These are phyloP conservation scores for Acacia confusa DNA, from an alignment of 306 rosid genomes.

Conservation along the genomic window DNA sequence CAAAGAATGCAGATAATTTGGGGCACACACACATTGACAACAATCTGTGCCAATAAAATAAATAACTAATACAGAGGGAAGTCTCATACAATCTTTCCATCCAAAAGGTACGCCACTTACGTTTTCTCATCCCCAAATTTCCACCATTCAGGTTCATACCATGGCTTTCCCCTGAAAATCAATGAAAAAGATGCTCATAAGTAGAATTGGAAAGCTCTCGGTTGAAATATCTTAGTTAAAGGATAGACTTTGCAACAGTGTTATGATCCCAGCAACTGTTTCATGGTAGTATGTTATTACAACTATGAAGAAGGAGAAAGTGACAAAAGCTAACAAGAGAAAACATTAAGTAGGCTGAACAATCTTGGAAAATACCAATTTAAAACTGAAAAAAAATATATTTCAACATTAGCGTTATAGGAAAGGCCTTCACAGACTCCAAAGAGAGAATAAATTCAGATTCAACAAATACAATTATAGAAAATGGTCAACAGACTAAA, in stretches of 20 bases:
- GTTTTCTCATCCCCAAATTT: slow-evolving; percentile 95
- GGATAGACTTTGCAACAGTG: neutral
- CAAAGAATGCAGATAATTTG: neutral
- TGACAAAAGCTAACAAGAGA: slow-evolving; percentile 4
- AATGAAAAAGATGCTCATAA: slow-evolving; percentile 22
- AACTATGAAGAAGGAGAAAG: slow-evolving; percentile 23
- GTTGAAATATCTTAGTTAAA: neutral
- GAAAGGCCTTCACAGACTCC: too few species aligned
- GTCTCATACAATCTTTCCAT: neutral
- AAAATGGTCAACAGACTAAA: too few species aligned
- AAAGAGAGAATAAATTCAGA: too few species aligned
- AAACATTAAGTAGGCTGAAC: slow-evolving; percentile 1
- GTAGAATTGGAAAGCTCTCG: slow-evolving; percentile 24
- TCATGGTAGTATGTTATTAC: neutral
- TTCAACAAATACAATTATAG: too few species aligned
- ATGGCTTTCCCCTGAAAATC: slow-evolving; percentile 75
- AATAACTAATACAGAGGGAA: neutral
- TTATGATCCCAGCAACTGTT: neutral
- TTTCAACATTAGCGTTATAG: neutral
- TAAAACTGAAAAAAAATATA: neutral
- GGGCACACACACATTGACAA: neutral
- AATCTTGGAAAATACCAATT: neutral
- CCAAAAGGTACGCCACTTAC: slow-evolving; percentile 58
- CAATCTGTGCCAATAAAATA: neutral
- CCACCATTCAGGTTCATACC: slow-evolving; percentile 99